Evolutionary conservation across 2,329 filamentous ascomycete species (phyloP), one percentile per base, ranked within the genome.

Genomic region (Lecanicillium sp.): DNA sequence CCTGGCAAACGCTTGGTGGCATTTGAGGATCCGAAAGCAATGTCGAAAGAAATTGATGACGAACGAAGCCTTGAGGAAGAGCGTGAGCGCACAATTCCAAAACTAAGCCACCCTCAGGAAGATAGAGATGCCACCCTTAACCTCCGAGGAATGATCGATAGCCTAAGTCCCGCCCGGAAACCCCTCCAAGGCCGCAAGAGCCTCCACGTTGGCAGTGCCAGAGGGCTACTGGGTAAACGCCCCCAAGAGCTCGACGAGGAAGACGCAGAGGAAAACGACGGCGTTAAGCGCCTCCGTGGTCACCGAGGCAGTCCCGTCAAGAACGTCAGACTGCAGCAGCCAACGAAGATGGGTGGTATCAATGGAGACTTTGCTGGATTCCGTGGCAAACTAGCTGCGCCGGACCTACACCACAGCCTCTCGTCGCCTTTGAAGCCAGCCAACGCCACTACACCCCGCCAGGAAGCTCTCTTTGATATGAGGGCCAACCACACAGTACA

Each of bases 231-330:
- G 5, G 86, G 86, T 6, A 90, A 90, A 63, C 75, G 86, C 40
- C 86, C 86, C 0, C 68, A 68, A 12, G 86, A 90, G 63, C 73
- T 90, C 42, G 86, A 89, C 52, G 71, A 77, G 11, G 74, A 71
- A 30, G 78, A 81, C 4, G 73, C 72, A 7, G 75, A 79, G 44
- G 78, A 82, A 33, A 69, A 70, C 24, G 78, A 79, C 52, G 77
- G 80, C 12, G 67, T 83, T 47, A 89, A 90, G 66, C 74, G 85
- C 54, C 72, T 89, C 40, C 87, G 82, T 61, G 78, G 77, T n/a
- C 81, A 79, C 51, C 79, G 87, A 63, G 77, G 78, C 44, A 90
- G 86, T 57, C 86, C 86, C 1, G 85, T 90, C 52, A 90, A 90
- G 67, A 86, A 80, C 40, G 71, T 90, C 44, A 79, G 74, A 56